phyloP scores from a whole-genome alignment of 345 rosid species.

The Nasturtium officinale region DNA sequence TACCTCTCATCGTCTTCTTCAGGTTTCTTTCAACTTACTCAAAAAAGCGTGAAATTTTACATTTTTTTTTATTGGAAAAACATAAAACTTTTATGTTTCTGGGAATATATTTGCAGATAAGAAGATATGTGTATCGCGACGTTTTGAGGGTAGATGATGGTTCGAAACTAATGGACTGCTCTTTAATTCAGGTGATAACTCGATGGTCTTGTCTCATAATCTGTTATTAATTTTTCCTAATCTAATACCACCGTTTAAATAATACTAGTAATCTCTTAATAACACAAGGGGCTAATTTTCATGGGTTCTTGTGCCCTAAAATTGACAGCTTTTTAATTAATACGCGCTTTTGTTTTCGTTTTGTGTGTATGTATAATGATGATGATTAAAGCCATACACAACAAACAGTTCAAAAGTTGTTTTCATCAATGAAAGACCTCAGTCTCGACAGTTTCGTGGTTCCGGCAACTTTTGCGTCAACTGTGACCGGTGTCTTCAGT shows the following conservation, averaged over 20 bases:
- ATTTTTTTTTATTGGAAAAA: background rate
- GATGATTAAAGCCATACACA: conserved; percentile 63
- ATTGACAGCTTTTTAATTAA: conserved; percentile 3
- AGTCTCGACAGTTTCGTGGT: conserved; percentile 61
- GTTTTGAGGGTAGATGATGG: conserved; percentile 74
- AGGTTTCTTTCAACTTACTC: conserved; percentile 42
- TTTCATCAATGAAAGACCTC: conserved; percentile 80
- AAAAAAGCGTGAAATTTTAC: background rate
- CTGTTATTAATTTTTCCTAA: background rate
- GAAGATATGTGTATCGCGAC: conserved; percentile 86
- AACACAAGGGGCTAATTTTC: background rate
- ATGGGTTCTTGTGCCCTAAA: conserved; percentile 35
- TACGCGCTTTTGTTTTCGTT: background rate
- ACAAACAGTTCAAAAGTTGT: conserved; percentile 83
- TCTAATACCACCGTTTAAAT: background rate
- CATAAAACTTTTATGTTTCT: background rate
- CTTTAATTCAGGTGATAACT: conserved; percentile 64
- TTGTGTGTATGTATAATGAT: conserved; percentile 19
- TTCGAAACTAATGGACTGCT: conserved; percentile 71
- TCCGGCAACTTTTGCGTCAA: conserved; percentile 69
- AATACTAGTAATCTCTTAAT: background rate
- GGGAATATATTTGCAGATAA: conserved; percentile 52
- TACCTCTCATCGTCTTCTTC: conserved; percentile 71
- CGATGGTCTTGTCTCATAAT: background rate
- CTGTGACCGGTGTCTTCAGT: conserved; percentile 75